Percentiles rank a stretch among this genome's conserved stretches.
These are phyloP conservation scores for Leptodontidium sp. DNA, from an alignment of 2,329 filamentous ascomycete species.

Conservation along the genomic window DNA sequence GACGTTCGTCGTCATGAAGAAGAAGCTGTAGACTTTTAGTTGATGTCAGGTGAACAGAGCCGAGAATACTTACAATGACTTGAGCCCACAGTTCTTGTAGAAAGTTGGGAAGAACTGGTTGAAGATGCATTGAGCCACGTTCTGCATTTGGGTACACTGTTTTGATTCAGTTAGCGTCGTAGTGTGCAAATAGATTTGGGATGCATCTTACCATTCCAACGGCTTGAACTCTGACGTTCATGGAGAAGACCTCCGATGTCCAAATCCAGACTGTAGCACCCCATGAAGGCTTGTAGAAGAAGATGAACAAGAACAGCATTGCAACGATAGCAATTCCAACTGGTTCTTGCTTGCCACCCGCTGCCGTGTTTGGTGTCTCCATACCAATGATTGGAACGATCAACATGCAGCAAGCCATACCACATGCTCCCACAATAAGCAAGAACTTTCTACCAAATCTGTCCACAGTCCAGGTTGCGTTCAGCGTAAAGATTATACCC, in stretches of 20 bases:
- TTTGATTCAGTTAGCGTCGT: not conserved
- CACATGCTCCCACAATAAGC: constrained; percentile 71
- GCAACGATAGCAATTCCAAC: constrained; percentile 75
- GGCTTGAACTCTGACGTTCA: constrained; percentile 76
- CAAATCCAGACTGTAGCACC: constrained; percentile 76
- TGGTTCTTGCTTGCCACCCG: constrained; percentile 62
- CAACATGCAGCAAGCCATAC: constrained; percentile 76
- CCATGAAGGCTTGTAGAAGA: constrained; percentile 76
- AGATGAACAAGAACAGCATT: constrained; percentile 71
- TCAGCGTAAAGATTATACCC: constrained; percentile 76
- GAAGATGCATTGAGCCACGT: constrained; percentile 72
- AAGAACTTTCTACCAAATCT: constrained; percentile 75
- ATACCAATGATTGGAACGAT: constrained; percentile 66
- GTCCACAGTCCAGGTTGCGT: constrained; percentile 77
- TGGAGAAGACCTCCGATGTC: constrained; percentile 74
- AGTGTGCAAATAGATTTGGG: constrained; percentile 37
- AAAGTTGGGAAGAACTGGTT: constrained; percentile 77
- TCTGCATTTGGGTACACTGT: constrained; percentile 63
- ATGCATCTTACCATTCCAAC: constrained; percentile 64
- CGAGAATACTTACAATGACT: constrained; percentile 16
- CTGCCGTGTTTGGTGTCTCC: constrained; percentile 61
- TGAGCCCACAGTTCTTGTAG: constrained; percentile 61
- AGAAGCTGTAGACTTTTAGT: constrained; percentile 49
- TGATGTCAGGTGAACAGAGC: not conserved
- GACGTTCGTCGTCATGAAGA: constrained; percentile 61